Evolutionary conservation across 129 eudicot species (phyloP), one percentile per base, ranked within the genome.

Genomic region (Apium graveolens): DNA sequence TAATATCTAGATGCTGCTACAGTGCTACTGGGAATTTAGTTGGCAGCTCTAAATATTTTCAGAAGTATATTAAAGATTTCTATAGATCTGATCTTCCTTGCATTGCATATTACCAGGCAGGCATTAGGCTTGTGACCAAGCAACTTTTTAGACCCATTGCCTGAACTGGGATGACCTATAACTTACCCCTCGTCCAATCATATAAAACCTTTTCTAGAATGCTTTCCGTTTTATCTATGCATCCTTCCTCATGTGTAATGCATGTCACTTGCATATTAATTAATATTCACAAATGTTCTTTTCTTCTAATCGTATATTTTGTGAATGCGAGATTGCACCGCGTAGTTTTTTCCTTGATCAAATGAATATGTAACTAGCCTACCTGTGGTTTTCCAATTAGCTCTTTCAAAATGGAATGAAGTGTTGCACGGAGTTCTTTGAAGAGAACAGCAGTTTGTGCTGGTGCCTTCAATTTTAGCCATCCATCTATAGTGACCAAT

Each of bases 401-500:
- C 79, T 90, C 96, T 85, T 94, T 86, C 29, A 94, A 86, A 81
- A 91, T 85, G 79, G 92, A 87, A 79, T 90, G 96, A 72, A 94
- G 97, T 37, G 96, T 91, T 82, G 78, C 78, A 39, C 97, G 89
- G 71, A 94, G 97, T 83, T 90, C 93, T 81, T 91, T 94, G 81
- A 94, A 94, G 70, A 94, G 91, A 77, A 94, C 98, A 71, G 96
- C 98, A 26, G 97, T 94, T 88, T 90, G 97, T 78, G 98, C 98
- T 41, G 97, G 93, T 73, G 98, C 98, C 46, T 90, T 88, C 84
- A 94, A 78, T 85, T 94, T 88, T 69, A 94, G 86, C 98, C 98
- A 91, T 48, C 92, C 88, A 78, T 94, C 98, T 66, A 94, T 85
- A 12, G 75, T 87, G 73, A 94, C 87, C 62, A 90, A 70, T 75